Base-by-base conservation (phyloP, 345 rosid genomes). In the Erucastrum elatum region DNA sequence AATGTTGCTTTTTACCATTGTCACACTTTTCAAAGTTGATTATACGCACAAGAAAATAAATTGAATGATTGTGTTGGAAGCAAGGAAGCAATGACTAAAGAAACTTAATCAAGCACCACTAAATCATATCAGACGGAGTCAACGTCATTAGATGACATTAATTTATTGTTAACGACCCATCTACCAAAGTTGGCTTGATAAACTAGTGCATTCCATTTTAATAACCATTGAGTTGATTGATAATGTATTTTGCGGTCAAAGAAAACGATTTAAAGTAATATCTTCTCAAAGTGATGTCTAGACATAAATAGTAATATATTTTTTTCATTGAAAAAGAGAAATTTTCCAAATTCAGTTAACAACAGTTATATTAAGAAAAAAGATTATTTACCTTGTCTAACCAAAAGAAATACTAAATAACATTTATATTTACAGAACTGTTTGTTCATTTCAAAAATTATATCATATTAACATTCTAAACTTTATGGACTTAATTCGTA, bases 81-180 rank as follows among this genome's bases (percentile, higher is more conserved):
- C 75, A 75, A 64, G 79, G 82, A 80, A 80, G 82, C 79, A 80
- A 25, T 63, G 75, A 55, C 12, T 21, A 63, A 53, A 35, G 44
- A 72, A 72, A 31, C 5, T 73, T 79, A 68, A 79, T 53, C 70
- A 74, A 66, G 35, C 81, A 71, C 34, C 31, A 65, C 58, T 58
- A 64, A 44, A 66, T 66, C 5, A 26, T 46, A 25, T 49, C 46
- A 78, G 59, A 44, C 39, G 55, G 9, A 62, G 61, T 74, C 75
- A 62, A 37, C 71, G 78, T 74, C 82, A 68, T 68, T 68, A 79
- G 49, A 51, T 53, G 29, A 9, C 29, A 12, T 53, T 79, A 74
- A 49, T 17, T 60, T 49, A 16, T 55, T 71, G 67, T 55, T 71
- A 37, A 71, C 58, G 72, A 31, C 49, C 34, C 41, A 64, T 64